phyloP scores from a whole-genome alignment of 2,329 filamentous ascomycete species.

The Lachnum nothofagi region DNA sequence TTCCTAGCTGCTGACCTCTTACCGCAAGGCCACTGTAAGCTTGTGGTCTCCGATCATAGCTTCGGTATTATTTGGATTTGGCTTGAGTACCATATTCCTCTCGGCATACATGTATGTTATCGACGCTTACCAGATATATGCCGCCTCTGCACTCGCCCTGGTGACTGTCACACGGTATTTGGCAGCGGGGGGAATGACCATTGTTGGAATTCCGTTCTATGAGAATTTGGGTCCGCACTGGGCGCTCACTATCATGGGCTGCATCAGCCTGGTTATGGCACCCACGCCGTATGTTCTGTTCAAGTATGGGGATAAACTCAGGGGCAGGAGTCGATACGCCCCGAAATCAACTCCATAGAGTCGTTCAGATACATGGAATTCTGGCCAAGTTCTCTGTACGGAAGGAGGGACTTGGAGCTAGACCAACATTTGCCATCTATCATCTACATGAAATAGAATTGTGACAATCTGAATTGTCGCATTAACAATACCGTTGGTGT shows the following conservation, averaged over 20 bases:
- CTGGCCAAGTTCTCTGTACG: too few species aligned
- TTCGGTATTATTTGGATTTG: slow-evolving; percentile 39
- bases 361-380: too few species aligned
- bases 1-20: slow-evolving; percentile 43
- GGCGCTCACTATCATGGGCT: slow-evolving; percentile 20
- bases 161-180: slow-evolving; percentile 20
- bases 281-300: background rate
- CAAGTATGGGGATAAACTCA: background rate
- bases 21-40: slow-evolving; percentile 34
- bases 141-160: slow-evolving; percentile 11
- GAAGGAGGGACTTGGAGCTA: too few species aligned
- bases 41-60: slow-evolving; percentile 40
- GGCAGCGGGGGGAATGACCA: slow-evolving; percentile 18
- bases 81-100: slow-evolving; percentile 39
- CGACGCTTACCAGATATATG: slow-evolving; percentile 17
- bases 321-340: background rate
- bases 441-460: too few species aligned
- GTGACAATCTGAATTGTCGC: too few species aligned
- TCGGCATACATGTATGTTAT: slow-evolving; percentile 23
- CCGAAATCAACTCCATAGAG: background rate
- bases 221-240: slow-evolving; percentile 22
- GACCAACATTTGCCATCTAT: too few species aligned
- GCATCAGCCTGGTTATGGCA: slow-evolving; percentile 2
- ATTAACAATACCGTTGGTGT: too few species aligned
- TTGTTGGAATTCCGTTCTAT: slow-evolving; percentile 20